phyloP scores from a whole-genome alignment of 2,329 filamentous ascomycete species.

The Gaeumannomyces sp. region DNA sequence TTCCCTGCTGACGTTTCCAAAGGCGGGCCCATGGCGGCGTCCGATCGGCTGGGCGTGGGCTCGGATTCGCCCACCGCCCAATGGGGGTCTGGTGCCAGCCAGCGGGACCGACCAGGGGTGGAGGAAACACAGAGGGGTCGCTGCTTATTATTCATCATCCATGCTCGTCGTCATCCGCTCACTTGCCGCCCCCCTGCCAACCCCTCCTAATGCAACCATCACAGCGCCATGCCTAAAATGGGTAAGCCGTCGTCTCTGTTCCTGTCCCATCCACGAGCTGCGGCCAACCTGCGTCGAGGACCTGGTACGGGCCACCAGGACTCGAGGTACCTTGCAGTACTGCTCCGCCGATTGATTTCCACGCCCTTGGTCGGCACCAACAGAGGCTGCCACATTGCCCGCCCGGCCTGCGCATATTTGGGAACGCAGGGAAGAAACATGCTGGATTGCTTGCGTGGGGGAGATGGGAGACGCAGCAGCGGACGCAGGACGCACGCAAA shows the following conservation, averaged over 20 bases:
- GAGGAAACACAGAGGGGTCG: neutral
- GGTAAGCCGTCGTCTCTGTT: neutral
- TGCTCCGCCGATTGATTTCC: neutral
- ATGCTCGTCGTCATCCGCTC: conserved; percentile 1
- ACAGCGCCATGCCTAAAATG: neutral
- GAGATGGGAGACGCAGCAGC: neutral
- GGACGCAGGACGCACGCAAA: neutral
- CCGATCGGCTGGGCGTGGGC: neutral
- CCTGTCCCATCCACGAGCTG: neutral
- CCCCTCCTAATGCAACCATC: neutral
- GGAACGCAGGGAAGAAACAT: neutral
- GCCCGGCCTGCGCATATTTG: too few species aligned
- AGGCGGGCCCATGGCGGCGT: neutral
- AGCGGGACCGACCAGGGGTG: neutral
- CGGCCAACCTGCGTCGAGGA: neutral
- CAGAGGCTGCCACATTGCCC: neutral
- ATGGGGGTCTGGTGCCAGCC: neutral
- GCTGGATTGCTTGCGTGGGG: neutral
- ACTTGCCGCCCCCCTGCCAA: conserved; percentile 1
- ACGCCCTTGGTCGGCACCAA: neutral
- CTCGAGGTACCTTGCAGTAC: conserved; percentile 1
- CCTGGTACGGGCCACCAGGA: neutral
- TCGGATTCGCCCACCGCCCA: neutral
- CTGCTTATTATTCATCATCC: conserved; percentile 2
- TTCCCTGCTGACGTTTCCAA: neutral